A percentile compares a stretch with the other conserved stretches of the same genome.
Evolutionary conservation across 257 asterid species (phyloP).

Genomic region (Apocynum venetum): DNA sequence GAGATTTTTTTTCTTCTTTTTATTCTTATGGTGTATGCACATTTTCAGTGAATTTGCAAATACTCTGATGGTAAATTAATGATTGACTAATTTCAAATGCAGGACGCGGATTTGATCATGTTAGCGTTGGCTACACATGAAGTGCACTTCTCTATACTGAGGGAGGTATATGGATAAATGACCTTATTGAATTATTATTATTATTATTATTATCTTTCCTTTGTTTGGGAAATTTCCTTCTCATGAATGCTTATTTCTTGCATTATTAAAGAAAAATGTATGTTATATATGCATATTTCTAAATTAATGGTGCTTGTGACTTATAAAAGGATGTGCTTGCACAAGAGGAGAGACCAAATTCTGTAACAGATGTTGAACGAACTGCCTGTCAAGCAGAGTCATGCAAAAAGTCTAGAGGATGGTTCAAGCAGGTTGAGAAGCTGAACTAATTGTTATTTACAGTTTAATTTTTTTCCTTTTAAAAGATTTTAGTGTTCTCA

Average conservation of each 20-base stretch:
- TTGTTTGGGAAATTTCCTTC: too few species aligned
- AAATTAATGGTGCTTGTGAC: neutral
- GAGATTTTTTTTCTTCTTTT: too few species aligned
- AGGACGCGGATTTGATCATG: slow-evolving; percentile 76
- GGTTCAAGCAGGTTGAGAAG: slow-evolving; percentile 9
- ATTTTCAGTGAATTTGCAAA: neutral
- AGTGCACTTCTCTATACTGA: slow-evolving; percentile 49
- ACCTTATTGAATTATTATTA: too few species aligned
- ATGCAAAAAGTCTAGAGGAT: neutral
- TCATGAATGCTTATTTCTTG: neutral
- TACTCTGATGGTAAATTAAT: neutral
- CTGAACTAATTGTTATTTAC: too few species aligned
- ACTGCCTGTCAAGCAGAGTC: slow-evolving; percentile 7
- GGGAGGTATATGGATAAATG: slow-evolving; percentile 44
- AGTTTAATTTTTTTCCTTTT: neutral
- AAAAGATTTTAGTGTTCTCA: too few species aligned
- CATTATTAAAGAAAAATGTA: neutral
- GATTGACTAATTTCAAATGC: slow-evolving; percentile 2
- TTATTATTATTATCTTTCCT: too few species aligned
- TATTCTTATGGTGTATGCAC: too few species aligned
- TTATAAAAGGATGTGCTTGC: slow-evolving; percentile 9
- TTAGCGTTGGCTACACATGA: slow-evolving; percentile 65
- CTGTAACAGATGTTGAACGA: slow-evolving; percentile 6
- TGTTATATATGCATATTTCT: neutral
- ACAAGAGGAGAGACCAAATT: neutral